phyloP scores from a whole-genome alignment of 176 grass and related monocot genomes.

The Themeda triandra region DNA sequence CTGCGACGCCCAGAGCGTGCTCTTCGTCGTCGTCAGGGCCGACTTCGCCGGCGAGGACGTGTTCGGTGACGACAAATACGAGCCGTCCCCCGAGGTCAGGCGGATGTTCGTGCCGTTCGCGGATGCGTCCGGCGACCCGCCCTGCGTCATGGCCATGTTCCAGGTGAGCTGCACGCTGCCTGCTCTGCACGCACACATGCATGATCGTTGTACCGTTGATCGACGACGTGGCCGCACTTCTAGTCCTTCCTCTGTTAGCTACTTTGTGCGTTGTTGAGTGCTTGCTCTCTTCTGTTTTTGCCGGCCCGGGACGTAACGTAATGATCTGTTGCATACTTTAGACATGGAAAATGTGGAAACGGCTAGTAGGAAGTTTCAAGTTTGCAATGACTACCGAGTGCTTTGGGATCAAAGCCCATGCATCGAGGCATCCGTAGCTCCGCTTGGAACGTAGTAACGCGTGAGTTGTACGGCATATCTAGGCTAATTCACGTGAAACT shows the following conservation, averaged over 20 bases:
- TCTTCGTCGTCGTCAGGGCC: conserved; percentile 33
- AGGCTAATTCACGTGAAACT: background rate
- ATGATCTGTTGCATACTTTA: too few species aligned
- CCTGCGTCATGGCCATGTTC: conserved; percentile 29
- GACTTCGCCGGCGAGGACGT: conserved; percentile 10
- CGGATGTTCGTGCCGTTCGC: conserved; percentile 25
- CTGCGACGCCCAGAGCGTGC: conserved; percentile 45
- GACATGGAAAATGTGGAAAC: too few species aligned
- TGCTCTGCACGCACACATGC: background rate
- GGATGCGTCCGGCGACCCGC: background rate
- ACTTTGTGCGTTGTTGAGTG: too few species aligned
- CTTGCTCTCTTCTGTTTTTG: too few species aligned
- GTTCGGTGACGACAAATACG: background rate
- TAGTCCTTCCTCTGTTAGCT: too few species aligned
- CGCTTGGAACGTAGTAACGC: background rate
- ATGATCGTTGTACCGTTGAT: background rate
- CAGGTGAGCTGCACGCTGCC: background rate
- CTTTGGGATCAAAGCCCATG: too few species aligned
- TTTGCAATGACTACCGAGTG: too few species aligned
- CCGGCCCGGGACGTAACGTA: too few species aligned
- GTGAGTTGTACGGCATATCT: background rate
- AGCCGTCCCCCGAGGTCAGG: conserved; percentile 30
- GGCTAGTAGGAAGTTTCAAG: too few species aligned
- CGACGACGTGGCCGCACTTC: too few species aligned
- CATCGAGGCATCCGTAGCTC: background rate